These are phyloP conservation scores for Plicaturopsis crispa DNA, from an alignment of 768 basidiomycete species.

Conservation along the genomic window DNA sequence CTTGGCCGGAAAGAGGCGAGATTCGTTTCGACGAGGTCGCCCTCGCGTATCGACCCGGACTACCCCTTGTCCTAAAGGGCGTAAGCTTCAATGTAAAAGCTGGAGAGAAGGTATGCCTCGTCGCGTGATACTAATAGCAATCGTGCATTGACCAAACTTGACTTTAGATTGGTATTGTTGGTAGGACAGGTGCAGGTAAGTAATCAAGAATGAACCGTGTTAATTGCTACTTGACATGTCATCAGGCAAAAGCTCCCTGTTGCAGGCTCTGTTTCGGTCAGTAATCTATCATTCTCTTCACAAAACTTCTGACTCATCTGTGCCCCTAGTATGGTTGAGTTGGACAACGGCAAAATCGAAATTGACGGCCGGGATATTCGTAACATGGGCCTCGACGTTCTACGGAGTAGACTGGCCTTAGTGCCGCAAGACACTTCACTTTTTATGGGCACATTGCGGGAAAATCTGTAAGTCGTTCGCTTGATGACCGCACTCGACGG, in stretches of 20 bases:
- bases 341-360: slow-evolving; percentile 46
- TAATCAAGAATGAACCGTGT: too few species aligned
- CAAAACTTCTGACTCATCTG: neutral
- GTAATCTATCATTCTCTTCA: slow-evolving; percentile 12
- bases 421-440: slow-evolving; percentile 63
- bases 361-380: slow-evolving; percentile 50
- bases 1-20: slow-evolving; percentile 46
- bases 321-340: slow-evolving; percentile 47
- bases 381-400: slow-evolving; percentile 43
- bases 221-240: slow-evolving; percentile 14
- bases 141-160: neutral
- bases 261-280: slow-evolving; percentile 51
- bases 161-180: slow-evolving; percentile 71
- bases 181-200: too few species aligned
- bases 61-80: slow-evolving; percentile 40
- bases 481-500: slow-evolving; percentile 1
- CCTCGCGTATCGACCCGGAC: slow-evolving; percentile 50
- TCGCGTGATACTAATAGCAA: neutral
- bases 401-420: slow-evolving; percentile 48
- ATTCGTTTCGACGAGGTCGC: slow-evolving; percentile 50
- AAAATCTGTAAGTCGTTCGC: slow-evolving; percentile 29
- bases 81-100: slow-evolving; percentile 40
- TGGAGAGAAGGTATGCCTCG: slow-evolving; percentile 38
- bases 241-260: slow-evolving; percentile 48
- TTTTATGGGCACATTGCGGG: slow-evolving; percentile 40